Conservation (phyloP, 2,329 filamentous ascomycete genomes). For the Botryotinia convoluta region DNA sequence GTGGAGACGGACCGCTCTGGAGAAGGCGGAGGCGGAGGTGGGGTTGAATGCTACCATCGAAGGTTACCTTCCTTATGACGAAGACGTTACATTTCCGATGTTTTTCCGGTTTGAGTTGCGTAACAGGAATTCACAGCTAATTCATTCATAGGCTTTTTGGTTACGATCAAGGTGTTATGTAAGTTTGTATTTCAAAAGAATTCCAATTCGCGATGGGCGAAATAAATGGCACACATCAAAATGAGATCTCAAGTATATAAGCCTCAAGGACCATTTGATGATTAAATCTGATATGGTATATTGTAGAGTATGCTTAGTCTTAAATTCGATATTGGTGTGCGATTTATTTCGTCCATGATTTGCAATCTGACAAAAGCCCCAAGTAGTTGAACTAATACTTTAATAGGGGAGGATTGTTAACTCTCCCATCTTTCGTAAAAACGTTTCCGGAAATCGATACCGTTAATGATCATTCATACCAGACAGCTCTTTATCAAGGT, state of each 20-base stretch:
- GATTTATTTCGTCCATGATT: background rate
- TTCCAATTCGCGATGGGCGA: background rate
- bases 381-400: slow-evolving; percentile 28
- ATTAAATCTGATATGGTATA: background rate
- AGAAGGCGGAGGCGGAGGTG: background rate
- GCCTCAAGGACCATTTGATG: background rate
- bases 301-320: background rate
- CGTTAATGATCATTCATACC: slow-evolving; percentile 6
- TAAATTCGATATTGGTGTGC: background rate
- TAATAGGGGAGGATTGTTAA: slow-evolving; percentile 48
- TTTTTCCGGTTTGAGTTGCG: background rate
- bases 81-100: slow-evolving; percentile 1
- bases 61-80: background rate
- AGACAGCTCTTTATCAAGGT: slow-evolving; percentile 18
- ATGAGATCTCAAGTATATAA: background rate
- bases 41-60: background rate
- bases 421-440: slow-evolving; percentile 25
- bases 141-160: slow-evolving; percentile 41
- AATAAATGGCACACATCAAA: background rate
- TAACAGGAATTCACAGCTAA: slow-evolving; percentile 1
- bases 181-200: background rate
- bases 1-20: background rate
- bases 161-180: slow-evolving; percentile 43
- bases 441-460: slow-evolving; percentile 24
- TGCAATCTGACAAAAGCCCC: background rate